These are phyloP conservation scores for Aspergillus novofumigatus DNA, from an alignment of 2,329 filamentous ascomycete species.

Conservation along the genomic window DNA sequence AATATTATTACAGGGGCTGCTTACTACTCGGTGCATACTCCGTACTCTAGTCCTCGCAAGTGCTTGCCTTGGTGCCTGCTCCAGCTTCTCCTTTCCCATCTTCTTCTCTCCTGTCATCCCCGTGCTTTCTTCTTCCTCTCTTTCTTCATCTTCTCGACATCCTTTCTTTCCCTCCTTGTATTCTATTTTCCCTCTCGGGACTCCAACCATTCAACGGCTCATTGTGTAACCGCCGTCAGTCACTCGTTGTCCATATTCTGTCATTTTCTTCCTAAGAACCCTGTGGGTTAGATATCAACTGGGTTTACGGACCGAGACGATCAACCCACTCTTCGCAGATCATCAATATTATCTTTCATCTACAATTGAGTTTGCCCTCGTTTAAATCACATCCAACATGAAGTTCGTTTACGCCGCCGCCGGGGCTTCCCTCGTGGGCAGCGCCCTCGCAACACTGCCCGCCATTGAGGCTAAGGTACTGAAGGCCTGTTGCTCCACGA, in stretches of 20 bases:
- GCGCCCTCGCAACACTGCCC: conserved; percentile 51
- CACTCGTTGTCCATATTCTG: conserved; percentile 2
- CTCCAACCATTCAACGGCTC: not conserved
- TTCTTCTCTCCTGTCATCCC: conserved; percentile 9
- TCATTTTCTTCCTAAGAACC: conserved; percentile 7
- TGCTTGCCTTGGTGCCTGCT: not conserved
- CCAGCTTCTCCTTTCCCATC: conserved; percentile 6
- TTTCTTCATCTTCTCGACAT: not conserved
- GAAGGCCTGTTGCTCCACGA: not conserved
- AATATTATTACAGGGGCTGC: not conserved
- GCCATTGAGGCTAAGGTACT: conserved; percentile 61
- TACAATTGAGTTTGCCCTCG: not conserved
- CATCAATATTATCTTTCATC: not conserved
- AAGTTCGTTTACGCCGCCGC: conserved; percentile 49
- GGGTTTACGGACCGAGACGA: conserved; percentile 7
- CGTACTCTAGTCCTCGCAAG: not conserved
- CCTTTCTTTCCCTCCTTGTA: conserved; percentile 5
- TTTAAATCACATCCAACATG: conserved; percentile 45
- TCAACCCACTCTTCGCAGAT: conserved; percentile 2
- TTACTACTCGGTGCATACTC: not conserved
- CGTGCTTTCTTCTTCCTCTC: conserved; percentile 9
- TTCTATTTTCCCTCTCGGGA: conserved; percentile 3
- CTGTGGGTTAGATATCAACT: not conserved
- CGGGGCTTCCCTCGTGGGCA: conserved; percentile 50
- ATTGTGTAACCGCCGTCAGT: not conserved